These are phyloP conservation scores for Entonaema liquescens DNA, from an alignment of 495 filamentous ascomycete genomes.

Conservation along the genomic window DNA sequence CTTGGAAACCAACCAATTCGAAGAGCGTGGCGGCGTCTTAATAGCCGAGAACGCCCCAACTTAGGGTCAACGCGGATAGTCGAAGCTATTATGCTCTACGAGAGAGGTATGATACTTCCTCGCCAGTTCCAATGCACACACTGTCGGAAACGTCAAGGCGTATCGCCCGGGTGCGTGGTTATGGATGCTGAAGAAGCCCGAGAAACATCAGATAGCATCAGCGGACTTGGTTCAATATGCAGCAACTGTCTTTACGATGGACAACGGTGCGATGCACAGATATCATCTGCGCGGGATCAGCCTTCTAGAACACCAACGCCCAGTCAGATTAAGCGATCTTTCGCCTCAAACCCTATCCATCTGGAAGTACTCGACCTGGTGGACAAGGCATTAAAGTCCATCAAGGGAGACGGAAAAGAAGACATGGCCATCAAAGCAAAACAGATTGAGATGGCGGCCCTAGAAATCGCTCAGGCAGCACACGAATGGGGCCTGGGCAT, in stretches of 20 bases:
- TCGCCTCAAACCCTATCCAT: constrained; percentile 16
- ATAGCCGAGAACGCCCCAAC: constrained; percentile 23
- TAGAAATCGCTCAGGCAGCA: constrained; percentile 37
- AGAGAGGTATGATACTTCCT: constrained; percentile 35
- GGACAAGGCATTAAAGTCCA: constrained; percentile 19
- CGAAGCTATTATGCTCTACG: constrained; percentile 36
- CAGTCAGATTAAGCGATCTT: constrained; percentile 22
- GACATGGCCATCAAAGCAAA: constrained; percentile 19
- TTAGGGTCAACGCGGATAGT: constrained; percentile 15
- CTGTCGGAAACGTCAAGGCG: constrained; percentile 20
- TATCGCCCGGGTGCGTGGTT: constrained; percentile 34
- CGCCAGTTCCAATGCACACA: constrained; percentile 20
- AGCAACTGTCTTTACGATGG: constrained; percentile 35
- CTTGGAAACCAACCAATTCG: constrained; percentile 26
- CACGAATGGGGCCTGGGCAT: constrained; percentile 32
- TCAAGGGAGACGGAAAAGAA: constrained; percentile 4
- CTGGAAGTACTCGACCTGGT: constrained; percentile 32
- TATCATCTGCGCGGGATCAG: constrained; percentile 4
- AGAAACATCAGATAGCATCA: not conserved
- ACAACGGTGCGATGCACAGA: constrained; percentile 19
- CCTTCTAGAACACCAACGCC: constrained; percentile 29
- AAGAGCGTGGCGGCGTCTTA: constrained; percentile 37
- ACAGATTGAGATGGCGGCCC: constrained; percentile 32
- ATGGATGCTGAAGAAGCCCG: not conserved
- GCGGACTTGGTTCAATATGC: constrained; percentile 8